Base-by-base conservation (phyloP, 1,284 basidiomycete genomes). In the Pseudozyma thailandica region DNA sequence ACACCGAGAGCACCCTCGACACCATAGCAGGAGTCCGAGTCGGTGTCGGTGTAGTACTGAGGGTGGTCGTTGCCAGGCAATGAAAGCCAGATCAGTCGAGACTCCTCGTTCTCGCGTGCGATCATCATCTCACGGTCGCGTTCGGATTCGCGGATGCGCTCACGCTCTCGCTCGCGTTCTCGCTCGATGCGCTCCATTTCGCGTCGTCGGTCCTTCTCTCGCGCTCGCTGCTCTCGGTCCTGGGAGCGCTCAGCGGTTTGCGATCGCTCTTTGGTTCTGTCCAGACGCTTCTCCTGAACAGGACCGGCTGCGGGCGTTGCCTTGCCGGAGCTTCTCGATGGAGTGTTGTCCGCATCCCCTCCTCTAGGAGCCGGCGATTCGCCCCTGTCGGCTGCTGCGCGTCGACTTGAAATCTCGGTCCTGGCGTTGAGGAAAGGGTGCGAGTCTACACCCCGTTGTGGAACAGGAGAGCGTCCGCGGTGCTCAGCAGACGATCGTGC, bases 11-110 rank as follows among this genome's bases (percentile, higher is more conserved):
- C 68, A n/a, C 64, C 70, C 10, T 56, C 56, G 4, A 31, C 70
- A 18, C 64, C 64, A 20, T 64, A 72, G 60, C 70, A 72, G 3
- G 70, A 72, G 30, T 75, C 73, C 26, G 73, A 68, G 54, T 75
- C 73, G 0, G 76, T 74, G 50, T 78, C 76, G 2, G 76, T 76
- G 53, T 78, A 78, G 56, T 78, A 78, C 46, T 75, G 60, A 4
- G 70, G 73, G 30, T 78, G 74, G 26, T 78, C 76, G 41, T 78
- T 75, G 56, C 74, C 70, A 0, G 76, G 76, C 37, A 78, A 27
- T 1, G 74, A 76, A 16, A 74, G 66, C 72, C 72, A 74, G n/a
- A 70, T 70, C 30, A 74, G 62, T 21, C 72, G 59, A 23, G 65
- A 61, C 39, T 74, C 72, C 30, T 74, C 66, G 49, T 74, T 70